Percentiles rank a stretch among this genome's conserved stretches.
These are phyloP conservation scores for Phytophthora meadii DNA, from an alignment of 352 stramenopile species.

Conservation along the genomic window DNA sequence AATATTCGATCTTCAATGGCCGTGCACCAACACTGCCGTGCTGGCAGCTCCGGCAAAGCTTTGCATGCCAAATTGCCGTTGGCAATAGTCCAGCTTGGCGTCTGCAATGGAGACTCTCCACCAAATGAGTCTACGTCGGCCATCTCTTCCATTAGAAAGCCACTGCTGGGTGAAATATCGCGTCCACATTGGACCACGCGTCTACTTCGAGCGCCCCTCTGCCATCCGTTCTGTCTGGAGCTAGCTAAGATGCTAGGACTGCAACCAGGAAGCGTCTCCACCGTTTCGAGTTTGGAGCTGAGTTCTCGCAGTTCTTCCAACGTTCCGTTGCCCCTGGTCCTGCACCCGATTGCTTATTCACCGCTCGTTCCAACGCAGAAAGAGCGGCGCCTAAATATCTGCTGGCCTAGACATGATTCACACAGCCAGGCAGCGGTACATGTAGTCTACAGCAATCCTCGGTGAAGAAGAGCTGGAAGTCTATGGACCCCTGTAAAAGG, in stretches of 20 bases:
- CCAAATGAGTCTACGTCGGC: not conserved
- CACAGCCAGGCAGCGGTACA: too few relatives aligned
- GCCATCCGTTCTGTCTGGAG: slow-evolving; percentile 2
- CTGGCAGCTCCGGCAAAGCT: slow-evolving; percentile 10
- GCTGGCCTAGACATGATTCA: not conserved
- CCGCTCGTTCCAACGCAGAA: slow-evolving; percentile 25
- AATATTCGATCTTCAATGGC: slow-evolving; percentile 29
- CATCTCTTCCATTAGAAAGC: not conserved
- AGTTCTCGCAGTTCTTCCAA: slow-evolving; percentile 12
- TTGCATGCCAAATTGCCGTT: too few relatives aligned
- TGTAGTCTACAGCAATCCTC: too few relatives aligned
- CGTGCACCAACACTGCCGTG: slow-evolving; percentile 4
- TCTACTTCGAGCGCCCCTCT: slow-evolving; percentile 7
- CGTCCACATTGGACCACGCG: not conserved
- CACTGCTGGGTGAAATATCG: not conserved
- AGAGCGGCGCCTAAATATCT: slow-evolving; percentile 17
- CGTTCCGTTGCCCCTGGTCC: slow-evolving; percentile 3
- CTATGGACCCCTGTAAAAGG: too few relatives aligned
- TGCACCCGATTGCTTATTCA: slow-evolving; percentile 30
- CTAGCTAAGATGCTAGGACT: not conserved
- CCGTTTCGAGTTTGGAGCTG: slow-evolving; percentile 15
- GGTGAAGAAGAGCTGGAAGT: too few relatives aligned
- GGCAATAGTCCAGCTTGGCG: not conserved
- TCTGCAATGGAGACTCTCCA: not conserved
- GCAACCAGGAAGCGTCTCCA: not conserved